A percentile compares a stretch with the other conserved stretches of the same genome.
Evolutionary conservation across 2,329 filamentous ascomycete genomes (phyloP).

Genomic region (Ophiostoma triangulosporum): DNA sequence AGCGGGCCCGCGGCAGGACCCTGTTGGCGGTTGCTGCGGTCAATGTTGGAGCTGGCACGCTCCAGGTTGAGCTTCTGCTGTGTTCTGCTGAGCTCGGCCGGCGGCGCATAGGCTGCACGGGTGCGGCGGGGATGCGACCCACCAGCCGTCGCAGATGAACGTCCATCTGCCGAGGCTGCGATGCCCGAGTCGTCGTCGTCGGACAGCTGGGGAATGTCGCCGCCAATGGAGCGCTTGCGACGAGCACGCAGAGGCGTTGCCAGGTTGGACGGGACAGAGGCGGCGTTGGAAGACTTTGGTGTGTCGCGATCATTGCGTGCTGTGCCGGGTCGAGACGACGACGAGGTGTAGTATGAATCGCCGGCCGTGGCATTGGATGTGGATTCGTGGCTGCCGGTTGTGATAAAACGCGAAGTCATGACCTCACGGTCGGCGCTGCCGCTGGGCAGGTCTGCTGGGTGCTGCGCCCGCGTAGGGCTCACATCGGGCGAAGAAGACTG

Average conservation of each 20-base stretch:
- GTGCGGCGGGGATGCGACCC: slow-evolving; percentile 9
- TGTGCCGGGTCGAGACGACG: slow-evolving; percentile 15
- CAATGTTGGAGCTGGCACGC: slow-evolving; percentile 57
- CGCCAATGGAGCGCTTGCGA: slow-evolving; percentile 1
- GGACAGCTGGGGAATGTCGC: background rate
- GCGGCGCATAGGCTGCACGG: slow-evolving; percentile 16
- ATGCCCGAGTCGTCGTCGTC: slow-evolving; percentile 3
- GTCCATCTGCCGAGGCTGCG: background rate
- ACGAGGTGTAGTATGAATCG: slow-evolving; percentile 36
- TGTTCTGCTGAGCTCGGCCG: slow-evolving; percentile 49
- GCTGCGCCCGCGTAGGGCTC: slow-evolving; percentile 12
- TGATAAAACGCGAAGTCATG: slow-evolving; percentile 48
- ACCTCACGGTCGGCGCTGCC: slow-evolving; percentile 31
- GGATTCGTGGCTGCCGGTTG: slow-evolving; percentile 24
- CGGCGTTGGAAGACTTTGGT: slow-evolving; percentile 20
- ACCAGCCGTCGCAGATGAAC: background rate
- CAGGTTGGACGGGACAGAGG: background rate
- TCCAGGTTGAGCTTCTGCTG: slow-evolving; percentile 67
- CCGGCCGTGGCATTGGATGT: slow-evolving; percentile 36
- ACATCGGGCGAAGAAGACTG: slow-evolving; percentile 20
- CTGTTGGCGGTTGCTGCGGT: slow-evolving; percentile 39
- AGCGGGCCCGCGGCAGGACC: slow-evolving; percentile 26
- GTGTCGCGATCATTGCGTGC: slow-evolving; percentile 5
- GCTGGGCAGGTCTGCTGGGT: slow-evolving; percentile 12
- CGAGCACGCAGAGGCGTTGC: background rate